Conservation (phyloP, 495 filamentous ascomycete species). For the Penicillium paradoxum region DNA sequence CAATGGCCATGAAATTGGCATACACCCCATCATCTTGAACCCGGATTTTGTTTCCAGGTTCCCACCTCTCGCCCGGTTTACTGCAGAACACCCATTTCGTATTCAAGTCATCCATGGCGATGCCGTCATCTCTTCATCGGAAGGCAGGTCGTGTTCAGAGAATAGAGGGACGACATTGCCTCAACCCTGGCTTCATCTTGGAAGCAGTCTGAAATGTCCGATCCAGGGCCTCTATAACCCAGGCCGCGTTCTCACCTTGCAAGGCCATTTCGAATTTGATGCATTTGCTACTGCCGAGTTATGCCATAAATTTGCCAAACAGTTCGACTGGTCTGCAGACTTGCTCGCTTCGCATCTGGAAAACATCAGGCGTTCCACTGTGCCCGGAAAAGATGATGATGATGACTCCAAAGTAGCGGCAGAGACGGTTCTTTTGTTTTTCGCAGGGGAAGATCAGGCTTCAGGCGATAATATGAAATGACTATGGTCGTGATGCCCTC, state of each 20-base stretch:
- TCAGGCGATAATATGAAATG: neutral
- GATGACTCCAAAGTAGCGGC: constrained; percentile 30
- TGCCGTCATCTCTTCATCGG: constrained; percentile 13
- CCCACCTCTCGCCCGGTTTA: constrained; percentile 1
- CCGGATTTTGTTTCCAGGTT: constrained; percentile 12
- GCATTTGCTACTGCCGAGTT: constrained; percentile 18
- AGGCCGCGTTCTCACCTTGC: constrained; percentile 21
- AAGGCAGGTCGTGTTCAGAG: neutral
- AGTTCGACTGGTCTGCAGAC: constrained; percentile 15
- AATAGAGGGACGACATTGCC: neutral
- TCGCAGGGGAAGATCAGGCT: constrained; percentile 7
- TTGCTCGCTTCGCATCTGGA: constrained; percentile 11
- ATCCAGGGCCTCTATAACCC: constrained; percentile 30
- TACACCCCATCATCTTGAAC: constrained; percentile 15
- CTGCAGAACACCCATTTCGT: constrained; percentile 7
- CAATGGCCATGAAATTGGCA: constrained; percentile 21
- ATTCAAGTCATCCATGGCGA: constrained; percentile 30
- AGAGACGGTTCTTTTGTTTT: constrained; percentile 26
- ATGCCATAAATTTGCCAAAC: constrained; percentile 19
- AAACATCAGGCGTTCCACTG: constrained; percentile 12
- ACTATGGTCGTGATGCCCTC: neutral
- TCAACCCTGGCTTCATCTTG: constrained; percentile 22
- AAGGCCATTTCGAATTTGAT: constrained; percentile 31
- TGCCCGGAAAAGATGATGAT: constrained; percentile 11
- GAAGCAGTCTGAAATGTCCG: constrained; percentile 17